Conservation (phyloP, 2,329 filamentous ascomycete species). For the Knufia petricola region DNA sequence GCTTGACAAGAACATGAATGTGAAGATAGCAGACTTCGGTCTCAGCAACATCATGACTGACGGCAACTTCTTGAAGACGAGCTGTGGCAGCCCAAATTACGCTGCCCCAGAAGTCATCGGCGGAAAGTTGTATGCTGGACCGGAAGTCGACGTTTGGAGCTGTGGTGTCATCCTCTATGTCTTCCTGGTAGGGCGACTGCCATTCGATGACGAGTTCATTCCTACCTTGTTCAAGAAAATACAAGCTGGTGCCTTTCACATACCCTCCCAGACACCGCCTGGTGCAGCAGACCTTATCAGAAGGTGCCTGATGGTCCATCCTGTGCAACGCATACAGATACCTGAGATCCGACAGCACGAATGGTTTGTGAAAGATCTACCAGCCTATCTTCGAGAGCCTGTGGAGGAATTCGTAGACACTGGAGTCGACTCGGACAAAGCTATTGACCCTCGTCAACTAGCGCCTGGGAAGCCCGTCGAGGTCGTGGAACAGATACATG, state of each 20-base stretch:
- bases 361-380: slow-evolving; percentile 85
- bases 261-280: slow-evolving; percentile 80
- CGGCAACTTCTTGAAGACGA: slow-evolving; percentile 97
- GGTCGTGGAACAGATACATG: slow-evolving; percentile 80
- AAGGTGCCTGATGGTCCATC: slow-evolving; percentile 78
- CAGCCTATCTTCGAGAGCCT: slow-evolving; percentile 75
- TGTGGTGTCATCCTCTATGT: slow-evolving; percentile 59
- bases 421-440: slow-evolving; percentile 84
- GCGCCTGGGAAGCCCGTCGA: slow-evolving; percentile 68
- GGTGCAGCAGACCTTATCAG: slow-evolving; percentile 74
- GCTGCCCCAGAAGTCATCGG: slow-evolving; percentile 96
- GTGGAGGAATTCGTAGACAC: slow-evolving; percentile 89
- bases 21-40: slow-evolving; percentile 98
- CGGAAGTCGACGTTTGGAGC: slow-evolving; percentile 85
- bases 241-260: slow-evolving; percentile 82
- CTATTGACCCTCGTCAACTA: slow-evolving; percentile 73
- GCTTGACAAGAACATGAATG: slow-evolving; percentile 88
- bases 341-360: slow-evolving; percentile 85
- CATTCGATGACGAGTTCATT: slow-evolving; percentile 98
- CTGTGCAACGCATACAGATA: slow-evolving; percentile 86
- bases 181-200: slow-evolving; percentile 58
- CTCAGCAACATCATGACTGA: slow-evolving; percentile 99
- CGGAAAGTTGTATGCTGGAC: slow-evolving; percentile 92
- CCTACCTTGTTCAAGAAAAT: slow-evolving; percentile 97
- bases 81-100: slow-evolving; percentile 96